phyloP scores from a whole-genome alignment of 768 basidiomycete genomes.

The Hericium rajendrae region DNA sequence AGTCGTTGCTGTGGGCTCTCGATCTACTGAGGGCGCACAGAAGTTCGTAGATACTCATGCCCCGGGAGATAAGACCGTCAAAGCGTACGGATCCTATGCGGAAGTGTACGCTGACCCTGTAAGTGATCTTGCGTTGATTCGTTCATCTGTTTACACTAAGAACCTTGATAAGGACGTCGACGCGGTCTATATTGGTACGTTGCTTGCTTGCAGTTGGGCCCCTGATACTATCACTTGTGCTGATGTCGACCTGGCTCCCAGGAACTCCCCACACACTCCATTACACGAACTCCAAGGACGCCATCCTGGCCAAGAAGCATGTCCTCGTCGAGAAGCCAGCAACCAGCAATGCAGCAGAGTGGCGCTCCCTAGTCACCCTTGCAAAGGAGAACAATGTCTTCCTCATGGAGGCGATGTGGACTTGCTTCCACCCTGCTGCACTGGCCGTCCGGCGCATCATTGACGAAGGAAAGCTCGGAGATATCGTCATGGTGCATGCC shows the following conservation, averaged over 20 bases:
- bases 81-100: conserved; percentile 64
- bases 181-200: conserved; percentile 62
- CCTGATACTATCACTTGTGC: background rate
- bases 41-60: conserved; percentile 53
- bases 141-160: background rate
- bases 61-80: conserved; percentile 41
- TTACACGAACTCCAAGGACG: conserved; percentile 66
- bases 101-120: conserved; percentile 21
- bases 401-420: conserved; percentile 92
- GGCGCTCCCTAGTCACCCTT: conserved; percentile 59
- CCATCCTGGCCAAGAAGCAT: conserved; percentile 73
- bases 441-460: conserved; percentile 54
- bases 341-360: conserved; percentile 67
- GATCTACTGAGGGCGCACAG: conserved; percentile 56
- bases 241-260: conserved; percentile 14
- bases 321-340: conserved; percentile 88
- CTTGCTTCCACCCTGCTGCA: conserved; percentile 66
- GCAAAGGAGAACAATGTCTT: conserved; percentile 76
- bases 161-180: conserved; percentile 44
- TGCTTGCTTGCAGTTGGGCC: background rate
- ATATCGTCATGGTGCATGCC: conserved; percentile 58
- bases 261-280: conserved; percentile 84
- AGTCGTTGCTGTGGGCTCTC: conserved; percentile 69
- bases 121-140: background rate
- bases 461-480: conserved; percentile 54